Conservation (phyloP, 306 rosid genomes). For the Psophocarpus tetragonolobus region DNA sequence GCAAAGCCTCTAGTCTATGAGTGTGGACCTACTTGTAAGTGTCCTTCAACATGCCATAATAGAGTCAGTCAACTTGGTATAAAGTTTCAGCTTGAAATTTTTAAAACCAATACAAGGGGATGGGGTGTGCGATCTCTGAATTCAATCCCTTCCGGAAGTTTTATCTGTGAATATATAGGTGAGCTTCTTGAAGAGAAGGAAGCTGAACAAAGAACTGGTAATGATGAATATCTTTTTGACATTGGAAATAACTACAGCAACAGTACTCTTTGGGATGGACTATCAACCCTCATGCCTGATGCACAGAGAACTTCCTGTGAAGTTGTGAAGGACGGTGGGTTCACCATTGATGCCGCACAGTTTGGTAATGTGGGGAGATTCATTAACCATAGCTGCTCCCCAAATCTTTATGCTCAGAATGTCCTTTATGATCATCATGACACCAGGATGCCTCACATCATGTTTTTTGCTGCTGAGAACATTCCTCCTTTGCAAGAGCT, state of each 20-base stretch:
- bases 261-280: slow-evolving; percentile 69
- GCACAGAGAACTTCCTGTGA: slow-evolving; percentile 49
- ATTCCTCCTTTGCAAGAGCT: slow-evolving; percentile 94
- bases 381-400: slow-evolving; percentile 89
- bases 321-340: slow-evolving; percentile 55
- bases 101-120: slow-evolving; percentile 78
- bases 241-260: slow-evolving; percentile 70
- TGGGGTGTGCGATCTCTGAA: slow-evolving; percentile 96
- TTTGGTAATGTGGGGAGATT: slow-evolving; percentile 92
- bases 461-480: slow-evolving; percentile 93
- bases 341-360: slow-evolving; percentile 82
- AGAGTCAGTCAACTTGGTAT: slow-evolving; percentile 85
- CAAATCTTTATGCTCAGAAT: slow-evolving; percentile 94
- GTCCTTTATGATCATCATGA: slow-evolving; percentile 85
- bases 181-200: slow-evolving; percentile 89
- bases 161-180: slow-evolving; percentile 87
- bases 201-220: slow-evolving; percentile 81
- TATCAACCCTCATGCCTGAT: slow-evolving; percentile 63
- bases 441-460: slow-evolving; percentile 85
- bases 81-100: slow-evolving; percentile 80
- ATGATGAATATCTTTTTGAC: slow-evolving; percentile 90
- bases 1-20: slow-evolving; percentile 84
- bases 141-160: slow-evolving; percentile 92
- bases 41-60: slow-evolving; percentile 78
- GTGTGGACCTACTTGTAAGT: slow-evolving; percentile 83